Evolutionary conservation across 257 asterid genomes (phyloP).

Genomic region (Przewalskia tangutica): DNA sequence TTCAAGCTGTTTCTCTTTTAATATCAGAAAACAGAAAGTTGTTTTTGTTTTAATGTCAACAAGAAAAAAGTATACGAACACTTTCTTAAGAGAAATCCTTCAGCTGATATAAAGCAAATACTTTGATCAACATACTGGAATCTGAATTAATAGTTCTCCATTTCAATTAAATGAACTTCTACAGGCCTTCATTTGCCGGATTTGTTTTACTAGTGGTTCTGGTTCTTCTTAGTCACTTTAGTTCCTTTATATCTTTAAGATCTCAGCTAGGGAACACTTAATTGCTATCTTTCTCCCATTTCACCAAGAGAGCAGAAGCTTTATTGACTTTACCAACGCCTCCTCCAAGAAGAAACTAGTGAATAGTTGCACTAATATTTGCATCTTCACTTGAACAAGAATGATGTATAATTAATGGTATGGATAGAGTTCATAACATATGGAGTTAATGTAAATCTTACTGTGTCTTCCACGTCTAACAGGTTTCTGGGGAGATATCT

Average conservation of each 20-base stretch:
- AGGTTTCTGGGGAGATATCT: constrained; percentile 55
- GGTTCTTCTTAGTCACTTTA: neutral
- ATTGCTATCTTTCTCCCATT: neutral
- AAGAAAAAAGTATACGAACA: neutral
- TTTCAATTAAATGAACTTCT: neutral
- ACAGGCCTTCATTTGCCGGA: neutral
- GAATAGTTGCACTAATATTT: neutral
- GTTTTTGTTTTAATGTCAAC: neutral
- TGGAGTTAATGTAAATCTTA: constrained; percentile 1
- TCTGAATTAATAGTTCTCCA: neutral
- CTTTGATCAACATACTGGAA: neutral
- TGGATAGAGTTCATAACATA: neutral
- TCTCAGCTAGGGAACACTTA: neutral
- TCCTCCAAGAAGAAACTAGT: neutral
- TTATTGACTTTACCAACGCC: neutral
- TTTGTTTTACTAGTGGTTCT: neutral
- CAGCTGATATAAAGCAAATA: neutral
- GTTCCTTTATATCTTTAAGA: neutral
- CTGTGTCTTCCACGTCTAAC: neutral
- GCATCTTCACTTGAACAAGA: neutral
- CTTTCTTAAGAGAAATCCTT: neutral
- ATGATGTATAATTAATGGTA: neutral
- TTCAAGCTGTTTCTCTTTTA: neutral
- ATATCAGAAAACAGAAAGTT: neutral
- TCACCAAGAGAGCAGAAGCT: neutral